A percentile compares a stretch with the other conserved stretches of the same genome.
Evolutionary conservation across 352 stramenopile species (phyloP).

Genomic region (Phytophthora meadii): DNA sequence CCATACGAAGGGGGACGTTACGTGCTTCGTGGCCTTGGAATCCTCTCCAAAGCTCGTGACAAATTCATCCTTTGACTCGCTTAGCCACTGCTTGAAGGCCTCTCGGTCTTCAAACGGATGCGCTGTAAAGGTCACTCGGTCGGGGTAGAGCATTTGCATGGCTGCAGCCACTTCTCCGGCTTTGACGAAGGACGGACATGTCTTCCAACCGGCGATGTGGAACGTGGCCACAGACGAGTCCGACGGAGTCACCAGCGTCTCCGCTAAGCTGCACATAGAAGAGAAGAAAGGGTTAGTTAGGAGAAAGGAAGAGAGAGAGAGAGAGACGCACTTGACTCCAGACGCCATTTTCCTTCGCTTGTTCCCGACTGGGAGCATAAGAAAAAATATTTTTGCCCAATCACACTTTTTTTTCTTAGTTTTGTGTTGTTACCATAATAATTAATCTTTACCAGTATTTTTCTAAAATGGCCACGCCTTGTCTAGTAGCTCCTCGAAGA

Average conservation of each 20-base stretch:
- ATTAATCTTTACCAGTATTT: no score
- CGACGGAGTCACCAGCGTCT: slow-evolving; percentile 39
- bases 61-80: slow-evolving; percentile 44
- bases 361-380: slow-evolving; percentile 23
- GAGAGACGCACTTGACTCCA: slow-evolving; percentile 55
- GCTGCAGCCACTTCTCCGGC: slow-evolving; percentile 60
- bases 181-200: slow-evolving; percentile 71
- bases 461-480: slow-evolving; percentile 14
- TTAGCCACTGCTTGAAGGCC: slow-evolving; percentile 66
- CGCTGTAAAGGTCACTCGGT: slow-evolving; percentile 45
- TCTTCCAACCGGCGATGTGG: slow-evolving; percentile 77
- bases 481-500: slow-evolving; percentile 26
- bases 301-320: not conserved
- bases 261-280: slow-evolving; percentile 40
- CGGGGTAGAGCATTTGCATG: slow-evolving; percentile 75
- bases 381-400: no score
- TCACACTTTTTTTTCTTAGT: no score
- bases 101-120: slow-evolving; percentile 70
- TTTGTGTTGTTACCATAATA: no score
- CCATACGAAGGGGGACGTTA: slow-evolving; percentile 84
- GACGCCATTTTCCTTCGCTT: slow-evolving; percentile 52
- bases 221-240: slow-evolving; percentile 44
- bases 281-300: slow-evolving; percentile 3
- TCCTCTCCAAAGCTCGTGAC: slow-evolving; percentile 42
- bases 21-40: slow-evolving; percentile 54